Conservation (phyloP, 1,139 yeast species). For the Blastobotrys niveus region DNA sequence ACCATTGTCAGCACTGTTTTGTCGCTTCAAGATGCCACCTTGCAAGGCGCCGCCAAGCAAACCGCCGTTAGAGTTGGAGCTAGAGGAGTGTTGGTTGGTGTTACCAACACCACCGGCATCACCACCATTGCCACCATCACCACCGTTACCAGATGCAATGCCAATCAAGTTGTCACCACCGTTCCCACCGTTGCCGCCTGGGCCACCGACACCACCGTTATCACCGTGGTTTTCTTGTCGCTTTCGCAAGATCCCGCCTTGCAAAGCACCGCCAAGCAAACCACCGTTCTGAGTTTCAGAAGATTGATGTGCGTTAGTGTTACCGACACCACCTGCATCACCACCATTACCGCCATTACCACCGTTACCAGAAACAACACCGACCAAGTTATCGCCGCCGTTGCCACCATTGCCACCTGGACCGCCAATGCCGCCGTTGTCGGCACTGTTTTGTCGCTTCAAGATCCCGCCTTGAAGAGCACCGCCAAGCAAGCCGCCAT, state of each 20-base stretch:
- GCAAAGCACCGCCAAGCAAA: not conserved
- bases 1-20: too few species aligned
- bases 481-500: not conserved
- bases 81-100: slow-evolving; percentile 1
- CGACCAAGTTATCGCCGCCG: not conserved
- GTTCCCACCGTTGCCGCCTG: slow-evolving; percentile 5
- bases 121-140: slow-evolving; percentile 6
- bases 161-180: slow-evolving; percentile 1
- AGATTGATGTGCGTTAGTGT: slow-evolving; percentile 1
- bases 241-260: not conserved
- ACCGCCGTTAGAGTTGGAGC: not conserved
- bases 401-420: slow-evolving; percentile 3
- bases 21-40: too few species aligned
- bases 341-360: slow-evolving; percentile 6
- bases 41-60: slow-evolving; percentile 1
- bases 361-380: slow-evolving; percentile 2
- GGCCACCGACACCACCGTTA: slow-evolving; percentile 8
- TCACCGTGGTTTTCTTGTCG: slow-evolving; percentile 7
- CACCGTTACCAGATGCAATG: slow-evolving; percentile 1
- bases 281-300: not conserved
- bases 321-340: slow-evolving; percentile 7
- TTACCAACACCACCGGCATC: slow-evolving; percentile 7
- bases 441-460: slow-evolving; percentile 1
- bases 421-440: slow-evolving; percentile 7
- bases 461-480: not conserved